A percentile compares a stretch with the other conserved stretches of the same genome.
These are phyloP conservation scores for Aureobasidium sp. DNA, from an alignment of 2,329 filamentous ascomycete genomes.

Conservation along the genomic window DNA sequence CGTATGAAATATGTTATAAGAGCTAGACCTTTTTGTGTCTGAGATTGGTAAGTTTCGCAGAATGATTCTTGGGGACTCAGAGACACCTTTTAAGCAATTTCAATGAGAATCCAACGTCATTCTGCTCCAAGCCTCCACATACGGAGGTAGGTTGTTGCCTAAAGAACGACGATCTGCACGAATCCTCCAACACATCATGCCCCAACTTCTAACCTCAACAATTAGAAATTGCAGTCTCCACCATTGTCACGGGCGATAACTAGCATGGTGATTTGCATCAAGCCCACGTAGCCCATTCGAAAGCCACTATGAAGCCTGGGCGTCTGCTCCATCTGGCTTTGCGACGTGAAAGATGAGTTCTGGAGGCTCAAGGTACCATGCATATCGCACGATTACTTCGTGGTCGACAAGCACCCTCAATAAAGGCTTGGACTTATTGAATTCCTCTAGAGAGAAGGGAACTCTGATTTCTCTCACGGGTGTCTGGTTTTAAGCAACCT, in stretches of 20 bases:
- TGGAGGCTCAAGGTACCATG: neutral
- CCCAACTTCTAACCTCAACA: neutral
- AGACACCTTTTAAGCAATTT: too few relatives aligned
- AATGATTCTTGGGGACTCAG: too few relatives aligned
- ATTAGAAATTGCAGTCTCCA: neutral
- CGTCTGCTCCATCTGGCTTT: neutral
- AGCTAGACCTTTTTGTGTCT: too few relatives aligned
- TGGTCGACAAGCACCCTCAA: neutral
- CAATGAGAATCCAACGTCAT: too few relatives aligned
- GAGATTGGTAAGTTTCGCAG: too few relatives aligned
- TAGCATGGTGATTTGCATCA: neutral
- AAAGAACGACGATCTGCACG: too few relatives aligned
- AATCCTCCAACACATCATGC: constrained; percentile 12
- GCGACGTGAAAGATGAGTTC: neutral
- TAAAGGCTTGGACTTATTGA: neutral
- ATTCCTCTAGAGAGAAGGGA: neutral
- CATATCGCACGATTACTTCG: neutral
- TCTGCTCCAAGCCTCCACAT: too few relatives aligned
- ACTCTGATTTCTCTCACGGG: too few relatives aligned
- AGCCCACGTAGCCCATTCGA: neutral
- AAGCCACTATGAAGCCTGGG: neutral
- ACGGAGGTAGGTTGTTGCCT: too few relatives aligned
- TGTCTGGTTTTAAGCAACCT: too few relatives aligned
- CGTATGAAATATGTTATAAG: too few relatives aligned
- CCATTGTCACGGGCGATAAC: neutral